These are phyloP conservation scores for Fusarium piperis DNA, from an alignment of 2,329 filamentous ascomycete species.

Conservation along the genomic window DNA sequence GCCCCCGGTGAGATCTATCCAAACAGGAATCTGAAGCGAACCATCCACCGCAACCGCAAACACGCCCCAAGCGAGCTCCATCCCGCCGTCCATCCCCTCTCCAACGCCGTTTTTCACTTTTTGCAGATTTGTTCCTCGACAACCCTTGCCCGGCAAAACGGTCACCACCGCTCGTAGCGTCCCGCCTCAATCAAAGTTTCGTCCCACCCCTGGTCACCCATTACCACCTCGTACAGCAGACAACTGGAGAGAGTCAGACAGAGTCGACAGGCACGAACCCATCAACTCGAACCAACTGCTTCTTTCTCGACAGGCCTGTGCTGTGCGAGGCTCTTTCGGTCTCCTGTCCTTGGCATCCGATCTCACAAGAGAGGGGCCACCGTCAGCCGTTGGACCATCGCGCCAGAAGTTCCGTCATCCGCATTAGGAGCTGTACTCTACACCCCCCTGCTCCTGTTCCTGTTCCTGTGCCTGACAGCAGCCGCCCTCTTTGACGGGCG, in stretches of 20 bases:
- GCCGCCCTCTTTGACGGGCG: constrained; percentile 18
- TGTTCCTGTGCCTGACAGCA: constrained; percentile 20
- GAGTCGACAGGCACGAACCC: constrained; percentile 10
- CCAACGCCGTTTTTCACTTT: neutral
- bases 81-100: neutral
- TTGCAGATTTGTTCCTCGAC: constrained; percentile 13
- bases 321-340: constrained; percentile 29
- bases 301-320: constrained; percentile 6
- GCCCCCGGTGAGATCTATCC: constrained; percentile 28
- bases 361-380: constrained; percentile 22
- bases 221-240: constrained; percentile 5
- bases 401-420: neutral
- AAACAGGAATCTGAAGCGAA: constrained; percentile 33
- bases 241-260: neutral
- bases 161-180: constrained; percentile 40
- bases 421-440: neutral
- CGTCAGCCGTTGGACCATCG: constrained; percentile 9
- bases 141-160: constrained; percentile 39
- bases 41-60: constrained; percentile 12
- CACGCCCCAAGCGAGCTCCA: constrained; percentile 26
- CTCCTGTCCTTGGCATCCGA: constrained; percentile 42
- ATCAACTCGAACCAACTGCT: neutral
- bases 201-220: constrained; percentile 2
- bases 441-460: neutral
- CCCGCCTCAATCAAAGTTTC: constrained; percentile 36